These are phyloP conservation scores for Ajuga chamaepitys DNA, from an alignment of 257 asterid genomes.

Conservation along the genomic window DNA sequence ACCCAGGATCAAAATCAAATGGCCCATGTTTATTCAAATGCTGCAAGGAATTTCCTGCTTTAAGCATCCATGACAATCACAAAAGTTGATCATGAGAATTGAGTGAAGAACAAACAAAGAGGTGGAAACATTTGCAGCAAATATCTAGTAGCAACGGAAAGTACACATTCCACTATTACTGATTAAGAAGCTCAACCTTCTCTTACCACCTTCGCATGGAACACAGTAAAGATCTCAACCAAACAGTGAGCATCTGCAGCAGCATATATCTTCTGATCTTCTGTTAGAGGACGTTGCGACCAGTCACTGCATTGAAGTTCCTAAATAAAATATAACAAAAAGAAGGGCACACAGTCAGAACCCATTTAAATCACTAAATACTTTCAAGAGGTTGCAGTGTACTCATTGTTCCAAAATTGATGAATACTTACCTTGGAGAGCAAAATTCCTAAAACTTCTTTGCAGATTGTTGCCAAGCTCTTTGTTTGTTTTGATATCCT, in stretches of 20 bases:
- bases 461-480: conserved; percentile 80
- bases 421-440: conserved; percentile 62
- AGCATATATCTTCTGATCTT: conserved; percentile 80
- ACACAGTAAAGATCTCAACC: conserved; percentile 60
- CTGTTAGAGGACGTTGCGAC: conserved; percentile 86
- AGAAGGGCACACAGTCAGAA: neutral
- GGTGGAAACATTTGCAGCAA: neutral
- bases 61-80: conserved; percentile 14
- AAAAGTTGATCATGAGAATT: neutral
- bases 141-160: neutral
- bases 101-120: conserved; percentile 1
- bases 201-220: conserved; percentile 45
- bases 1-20: conserved; percentile 39
- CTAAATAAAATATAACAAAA: conserved; percentile 24
- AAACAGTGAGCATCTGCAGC: conserved; percentile 85
- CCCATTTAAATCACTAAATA: neutral
- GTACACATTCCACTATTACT: neutral
- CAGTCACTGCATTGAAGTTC: conserved; percentile 98
- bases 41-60: conserved; percentile 44
- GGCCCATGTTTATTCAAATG: conserved; percentile 20
- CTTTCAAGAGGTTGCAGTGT: neutral
- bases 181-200: conserved; percentile 50
- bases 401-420: neutral
- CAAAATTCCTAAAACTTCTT: conserved; percentile 66
- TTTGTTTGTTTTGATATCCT: conserved; percentile 54